Conservation (phyloP, 2,329 filamentous ascomycete genomes). For the Moelleriella libera region DNA sequence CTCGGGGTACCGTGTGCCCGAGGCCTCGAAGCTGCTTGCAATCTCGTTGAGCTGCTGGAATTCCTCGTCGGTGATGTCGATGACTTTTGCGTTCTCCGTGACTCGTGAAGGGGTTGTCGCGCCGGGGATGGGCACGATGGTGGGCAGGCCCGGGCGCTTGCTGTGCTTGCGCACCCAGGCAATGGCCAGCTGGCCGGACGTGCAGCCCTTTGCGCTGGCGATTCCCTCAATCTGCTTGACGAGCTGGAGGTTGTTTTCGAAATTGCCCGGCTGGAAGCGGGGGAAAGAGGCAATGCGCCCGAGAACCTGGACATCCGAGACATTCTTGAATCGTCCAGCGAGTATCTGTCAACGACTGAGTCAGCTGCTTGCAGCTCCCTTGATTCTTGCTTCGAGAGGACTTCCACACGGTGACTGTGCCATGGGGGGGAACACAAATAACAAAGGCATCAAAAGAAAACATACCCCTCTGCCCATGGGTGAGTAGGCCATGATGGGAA, state of each 20-base stretch:
- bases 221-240: slow-evolving; percentile 41
- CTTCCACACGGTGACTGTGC: too few relatives aligned
- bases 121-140: slow-evolving; percentile 53
- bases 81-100: slow-evolving; percentile 41
- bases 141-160: slow-evolving; percentile 34
- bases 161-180: slow-evolving; percentile 44
- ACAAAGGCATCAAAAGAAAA: not conserved
- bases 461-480: slow-evolving; percentile 4
- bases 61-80: slow-evolving; percentile 35
- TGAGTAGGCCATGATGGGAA: slow-evolving; percentile 59
- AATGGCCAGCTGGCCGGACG: slow-evolving; percentile 51
- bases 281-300: slow-evolving; percentile 23
- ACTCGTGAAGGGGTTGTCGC: slow-evolving; percentile 42
- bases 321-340: slow-evolving; percentile 12
- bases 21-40: slow-evolving; percentile 30
- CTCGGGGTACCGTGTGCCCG: slow-evolving; percentile 34
- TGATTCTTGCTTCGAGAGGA: not conserved
- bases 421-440: too few relatives aligned
- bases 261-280: slow-evolving; percentile 48
- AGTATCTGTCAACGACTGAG: slow-evolving; percentile 11
- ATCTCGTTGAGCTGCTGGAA: slow-evolving; percentile 33
- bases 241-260: slow-evolving; percentile 50
- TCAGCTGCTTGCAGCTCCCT: slow-evolving; percentile 1
- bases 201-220: slow-evolving; percentile 45
- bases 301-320: slow-evolving; percentile 9